Conservation (phyloP, 2,329 filamentous ascomycete genomes). For the Aspergillus fructus region DNA sequence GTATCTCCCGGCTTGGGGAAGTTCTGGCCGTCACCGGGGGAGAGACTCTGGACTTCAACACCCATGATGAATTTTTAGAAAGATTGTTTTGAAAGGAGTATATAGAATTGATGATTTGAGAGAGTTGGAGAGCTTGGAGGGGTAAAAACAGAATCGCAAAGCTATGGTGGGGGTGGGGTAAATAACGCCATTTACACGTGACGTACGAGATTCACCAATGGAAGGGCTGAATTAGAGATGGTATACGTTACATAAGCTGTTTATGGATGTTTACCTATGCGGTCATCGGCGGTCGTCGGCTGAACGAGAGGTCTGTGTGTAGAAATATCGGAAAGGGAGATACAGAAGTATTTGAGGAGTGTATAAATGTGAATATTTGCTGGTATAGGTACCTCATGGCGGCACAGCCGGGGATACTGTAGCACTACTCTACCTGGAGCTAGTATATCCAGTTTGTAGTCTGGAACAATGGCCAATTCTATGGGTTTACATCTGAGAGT, state of each 20-base stretch:
- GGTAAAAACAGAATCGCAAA: neutral
- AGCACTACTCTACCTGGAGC: too few species aligned
- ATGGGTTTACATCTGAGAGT: neutral
- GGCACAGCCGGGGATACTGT: too few species aligned
- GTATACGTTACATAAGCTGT: neutral
- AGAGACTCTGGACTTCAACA: conserved; percentile 67
- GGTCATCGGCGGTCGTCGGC: too few species aligned
- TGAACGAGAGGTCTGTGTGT: too few species aligned
- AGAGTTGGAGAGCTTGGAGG: conserved; percentile 2
- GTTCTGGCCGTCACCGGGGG: conserved; percentile 61
- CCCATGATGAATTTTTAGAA: conserved; percentile 54
- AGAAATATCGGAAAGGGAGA: too few species aligned
- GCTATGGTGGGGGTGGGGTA: conserved; percentile 5
- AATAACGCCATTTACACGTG: conserved; percentile 3
- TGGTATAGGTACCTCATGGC: too few species aligned
- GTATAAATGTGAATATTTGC: too few species aligned
- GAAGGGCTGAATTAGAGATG: conserved; percentile 1
- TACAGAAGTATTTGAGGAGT: too few species aligned
- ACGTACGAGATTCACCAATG: neutral
- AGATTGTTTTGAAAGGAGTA: neutral
- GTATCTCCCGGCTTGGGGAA: conserved; percentile 66
- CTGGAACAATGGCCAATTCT: too few species aligned
- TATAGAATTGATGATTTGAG: neutral
- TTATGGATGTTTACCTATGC: too few species aligned
- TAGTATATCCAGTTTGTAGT: too few species aligned